A percentile compares a stretch with the other conserved stretches of the same genome.
Conservation (phyloP, 176 grass and related monocot species). For the Paspalum vaginatum region DNA sequence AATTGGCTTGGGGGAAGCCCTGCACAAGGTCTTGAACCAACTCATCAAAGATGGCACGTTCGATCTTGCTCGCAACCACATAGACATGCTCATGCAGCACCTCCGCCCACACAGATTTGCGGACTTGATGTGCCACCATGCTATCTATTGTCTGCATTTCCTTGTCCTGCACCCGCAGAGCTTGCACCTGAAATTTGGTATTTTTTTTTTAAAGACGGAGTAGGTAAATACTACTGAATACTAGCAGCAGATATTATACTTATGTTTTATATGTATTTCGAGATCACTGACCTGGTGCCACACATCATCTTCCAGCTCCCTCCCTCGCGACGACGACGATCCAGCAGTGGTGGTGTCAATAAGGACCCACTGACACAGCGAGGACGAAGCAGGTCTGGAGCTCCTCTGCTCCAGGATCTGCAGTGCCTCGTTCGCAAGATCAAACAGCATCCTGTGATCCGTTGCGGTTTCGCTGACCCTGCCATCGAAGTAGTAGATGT, state of each 20-base stretch:
- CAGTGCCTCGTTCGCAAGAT: slow-evolving; percentile 74
- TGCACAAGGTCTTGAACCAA: slow-evolving; percentile 42
- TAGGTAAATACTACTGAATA: too few relatives aligned
- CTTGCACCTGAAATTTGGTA: slow-evolving; percentile 42
- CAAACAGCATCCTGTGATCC: slow-evolving; percentile 64
- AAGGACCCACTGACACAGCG: slow-evolving; percentile 49
- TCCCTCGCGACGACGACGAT: slow-evolving; percentile 36
- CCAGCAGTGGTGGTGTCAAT: not conserved
- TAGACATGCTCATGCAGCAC: slow-evolving; percentile 54
- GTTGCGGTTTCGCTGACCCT: not conserved
- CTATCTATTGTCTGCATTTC: slow-evolving; percentile 51
- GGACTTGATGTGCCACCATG: slow-evolving; percentile 51
- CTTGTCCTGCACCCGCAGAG: slow-evolving; percentile 47
- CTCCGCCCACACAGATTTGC: slow-evolving; percentile 35
- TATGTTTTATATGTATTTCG: not conserved
- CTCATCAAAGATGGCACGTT: slow-evolving; percentile 51
- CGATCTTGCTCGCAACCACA: slow-evolving; percentile 52
- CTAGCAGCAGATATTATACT: too few relatives aligned
- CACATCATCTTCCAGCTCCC: slow-evolving; percentile 51
- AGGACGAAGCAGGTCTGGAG: not conserved
- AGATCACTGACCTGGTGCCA: slow-evolving; percentile 36
- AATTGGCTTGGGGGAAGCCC: too few relatives aligned
- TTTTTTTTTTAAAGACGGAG: too few relatives aligned
- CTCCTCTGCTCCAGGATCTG: slow-evolving; percentile 29
- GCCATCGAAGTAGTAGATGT: slow-evolving; percentile 40